Conservation (phyloP, 2,329 filamentous ascomycete species). For the Erysiphe neolycopersici region DNA sequence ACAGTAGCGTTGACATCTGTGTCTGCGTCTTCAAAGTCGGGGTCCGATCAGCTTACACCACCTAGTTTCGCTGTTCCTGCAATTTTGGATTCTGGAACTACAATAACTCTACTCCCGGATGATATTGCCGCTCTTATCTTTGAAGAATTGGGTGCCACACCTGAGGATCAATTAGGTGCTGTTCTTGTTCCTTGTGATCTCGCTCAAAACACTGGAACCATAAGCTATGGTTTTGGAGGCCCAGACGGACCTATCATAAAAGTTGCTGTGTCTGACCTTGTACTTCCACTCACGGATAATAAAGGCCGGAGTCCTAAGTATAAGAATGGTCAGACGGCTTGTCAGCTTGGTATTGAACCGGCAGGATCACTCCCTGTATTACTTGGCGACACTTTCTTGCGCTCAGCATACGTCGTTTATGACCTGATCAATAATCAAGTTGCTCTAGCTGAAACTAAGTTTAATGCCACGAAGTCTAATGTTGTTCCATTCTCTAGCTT, state of each 20-base stretch:
- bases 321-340: conserved; percentile 15
- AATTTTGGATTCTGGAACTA: conserved; percentile 40
- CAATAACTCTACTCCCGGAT: conserved; percentile 37
- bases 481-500: conserved; percentile 9
- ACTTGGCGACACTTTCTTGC: conserved; percentile 26
- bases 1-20: conserved; percentile 13
- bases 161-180: conserved; percentile 17
- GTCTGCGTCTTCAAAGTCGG: conserved; percentile 13
- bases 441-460: conserved; percentile 10
- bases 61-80: conserved; percentile 18
- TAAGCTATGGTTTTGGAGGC: conserved; percentile 23
- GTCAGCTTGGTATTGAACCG: conserved; percentile 27
- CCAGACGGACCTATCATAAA: conserved; percentile 18
- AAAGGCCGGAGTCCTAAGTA: conserved; percentile 13
- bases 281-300: conserved; percentile 13
- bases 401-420: conserved; percentile 27
- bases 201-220: conserved; percentile 15
- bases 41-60: conserved; percentile 14
- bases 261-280: conserved; percentile 21
- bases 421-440: conserved; percentile 25
- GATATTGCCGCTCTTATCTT: conserved; percentile 22
- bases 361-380: conserved; percentile 10
- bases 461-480: conserved; percentile 15
- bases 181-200: conserved; percentile 22
- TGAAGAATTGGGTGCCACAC: conserved; percentile 20